These are phyloP conservation scores for Botrytis aclada DNA, from an alignment of 2,329 filamentous ascomycete species.

Conservation along the genomic window DNA sequence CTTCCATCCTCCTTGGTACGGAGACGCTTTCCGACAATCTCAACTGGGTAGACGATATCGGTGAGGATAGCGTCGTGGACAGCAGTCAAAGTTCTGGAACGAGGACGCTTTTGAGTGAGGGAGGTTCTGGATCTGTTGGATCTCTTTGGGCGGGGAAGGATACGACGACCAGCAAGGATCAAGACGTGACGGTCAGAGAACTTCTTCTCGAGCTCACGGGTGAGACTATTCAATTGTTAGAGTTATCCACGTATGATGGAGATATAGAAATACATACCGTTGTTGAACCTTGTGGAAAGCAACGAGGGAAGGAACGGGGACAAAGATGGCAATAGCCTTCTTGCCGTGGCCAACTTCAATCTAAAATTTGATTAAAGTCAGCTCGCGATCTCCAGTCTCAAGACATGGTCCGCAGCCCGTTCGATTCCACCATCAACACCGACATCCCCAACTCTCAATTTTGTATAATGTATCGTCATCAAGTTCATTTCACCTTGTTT, in stretches of 20 bases:
- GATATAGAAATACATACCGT: conserved; percentile 65
- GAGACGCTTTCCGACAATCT: conserved; percentile 99
- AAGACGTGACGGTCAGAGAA: conserved; percentile 99
- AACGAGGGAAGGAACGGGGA: conserved; percentile 96
- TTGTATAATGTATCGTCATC: conserved; percentile 26
- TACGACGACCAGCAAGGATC: conserved; percentile 98
- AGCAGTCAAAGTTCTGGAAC: conserved; percentile 94
- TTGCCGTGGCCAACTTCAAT: conserved; percentile 99
- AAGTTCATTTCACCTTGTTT: conserved; percentile 22
- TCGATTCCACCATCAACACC: conserved; percentile 55
- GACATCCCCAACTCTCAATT: conserved; percentile 31
- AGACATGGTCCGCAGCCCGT: conserved; percentile 69
- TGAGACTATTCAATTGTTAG: conserved; percentile 61
- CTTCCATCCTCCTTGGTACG: conserved; percentile 98
- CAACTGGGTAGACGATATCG: conserved; percentile 98
- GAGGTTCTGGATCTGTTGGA: conserved; percentile 93
- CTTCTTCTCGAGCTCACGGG: conserved; percentile 99
- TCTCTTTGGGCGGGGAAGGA: conserved; percentile 97
- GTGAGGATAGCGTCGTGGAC: conserved; percentile 98
- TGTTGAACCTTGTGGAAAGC: conserved; percentile 99
- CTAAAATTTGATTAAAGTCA: conserved; percentile 69
- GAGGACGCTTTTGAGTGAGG: conserved; percentile 98
- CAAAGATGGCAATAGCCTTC: conserved; percentile 99
- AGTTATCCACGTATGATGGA: neutral
- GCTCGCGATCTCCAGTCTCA: conserved; percentile 67